Evolutionary conservation across 2,329 filamentous ascomycete species (phyloP).

Genomic region (Stemphylium vesicarium): DNA sequence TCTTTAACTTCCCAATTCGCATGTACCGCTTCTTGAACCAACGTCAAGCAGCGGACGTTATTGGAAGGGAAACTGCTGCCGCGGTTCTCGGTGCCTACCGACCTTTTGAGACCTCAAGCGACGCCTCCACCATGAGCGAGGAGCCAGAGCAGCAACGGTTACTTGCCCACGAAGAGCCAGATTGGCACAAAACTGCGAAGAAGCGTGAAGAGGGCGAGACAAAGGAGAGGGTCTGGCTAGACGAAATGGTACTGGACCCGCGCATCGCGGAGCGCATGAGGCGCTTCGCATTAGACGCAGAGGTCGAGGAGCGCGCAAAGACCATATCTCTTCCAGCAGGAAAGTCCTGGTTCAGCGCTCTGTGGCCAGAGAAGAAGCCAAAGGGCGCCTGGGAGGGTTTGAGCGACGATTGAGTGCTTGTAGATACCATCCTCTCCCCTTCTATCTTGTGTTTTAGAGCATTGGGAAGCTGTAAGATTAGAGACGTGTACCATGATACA

Average conservation of each 20-base stretch:
- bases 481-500: constrained; percentile 33
- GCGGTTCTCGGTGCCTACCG: constrained; percentile 71
- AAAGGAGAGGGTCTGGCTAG: constrained; percentile 72
- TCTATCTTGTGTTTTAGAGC: constrained; percentile 28
- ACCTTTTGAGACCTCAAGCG: constrained; percentile 49
- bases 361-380: constrained; percentile 44
- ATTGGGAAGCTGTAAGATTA: constrained; percentile 31
- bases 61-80: constrained; percentile 86
- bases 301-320: constrained; percentile 71
- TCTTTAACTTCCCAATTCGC: constrained; percentile 85
- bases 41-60: constrained; percentile 81
- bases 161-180: constrained; percentile 73
- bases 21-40: constrained; percentile 88
- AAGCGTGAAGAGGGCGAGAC: constrained; percentile 58
- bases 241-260: constrained; percentile 75
- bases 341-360: constrained; percentile 36
- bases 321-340: constrained; percentile 21
- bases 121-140: constrained; percentile 36
- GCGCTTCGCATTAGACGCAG: constrained; percentile 71
- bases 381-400: constrained; percentile 43
- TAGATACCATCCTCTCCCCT: constrained; percentile 28
- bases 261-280: constrained; percentile 81
- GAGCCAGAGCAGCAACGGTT: constrained; percentile 68
- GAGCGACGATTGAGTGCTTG: constrained; percentile 32
- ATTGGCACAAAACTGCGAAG: constrained; percentile 84